Percentiles rank a stretch among this genome's conserved stretches.
Conservation (phyloP, 495 filamentous ascomycete species). For the Hypoxylon cercidicola region DNA sequence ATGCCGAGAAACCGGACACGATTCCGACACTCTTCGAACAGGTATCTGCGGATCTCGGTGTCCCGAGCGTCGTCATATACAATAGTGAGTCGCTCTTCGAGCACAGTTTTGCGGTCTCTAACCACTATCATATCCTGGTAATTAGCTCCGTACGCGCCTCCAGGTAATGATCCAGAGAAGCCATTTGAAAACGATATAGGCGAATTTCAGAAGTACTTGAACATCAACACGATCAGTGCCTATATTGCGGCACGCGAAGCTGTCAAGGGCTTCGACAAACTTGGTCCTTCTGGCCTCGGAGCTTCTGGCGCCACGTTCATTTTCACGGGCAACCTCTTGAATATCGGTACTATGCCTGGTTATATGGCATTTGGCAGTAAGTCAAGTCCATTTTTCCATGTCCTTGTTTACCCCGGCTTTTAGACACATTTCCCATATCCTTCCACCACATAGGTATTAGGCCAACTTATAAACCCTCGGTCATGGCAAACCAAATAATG, state of each 20-base stretch:
- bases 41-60: constrained; percentile 53
- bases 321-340: constrained; percentile 54
- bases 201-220: constrained; percentile 30
- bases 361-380: constrained; percentile 43
- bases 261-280: constrained; percentile 43
- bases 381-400: background rate
- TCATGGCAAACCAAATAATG: too few relatives aligned
- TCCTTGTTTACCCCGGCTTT: background rate
- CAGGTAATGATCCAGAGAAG: background rate
- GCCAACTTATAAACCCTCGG: too few relatives aligned
- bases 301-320: constrained; percentile 49
- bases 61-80: constrained; percentile 45
- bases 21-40: constrained; percentile 52
- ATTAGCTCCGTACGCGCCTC: constrained; percentile 9
- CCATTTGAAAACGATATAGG: constrained; percentile 33
- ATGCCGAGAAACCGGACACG: constrained; percentile 51
- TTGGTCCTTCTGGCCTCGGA: constrained; percentile 22
- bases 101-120: constrained; percentile 11
- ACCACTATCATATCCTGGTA: background rate
- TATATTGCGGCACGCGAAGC: constrained; percentile 55
- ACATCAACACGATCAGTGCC: constrained; percentile 52
- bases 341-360: constrained; percentile 41
- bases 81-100: constrained; percentile 39
- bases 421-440: background rate
- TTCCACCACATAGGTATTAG: background rate